Percentiles rank a stretch among this genome's conserved stretches.
phyloP scores from a whole-genome alignment of 768 basidiomycete species.

The Rhizopogon roseolus region DNA sequence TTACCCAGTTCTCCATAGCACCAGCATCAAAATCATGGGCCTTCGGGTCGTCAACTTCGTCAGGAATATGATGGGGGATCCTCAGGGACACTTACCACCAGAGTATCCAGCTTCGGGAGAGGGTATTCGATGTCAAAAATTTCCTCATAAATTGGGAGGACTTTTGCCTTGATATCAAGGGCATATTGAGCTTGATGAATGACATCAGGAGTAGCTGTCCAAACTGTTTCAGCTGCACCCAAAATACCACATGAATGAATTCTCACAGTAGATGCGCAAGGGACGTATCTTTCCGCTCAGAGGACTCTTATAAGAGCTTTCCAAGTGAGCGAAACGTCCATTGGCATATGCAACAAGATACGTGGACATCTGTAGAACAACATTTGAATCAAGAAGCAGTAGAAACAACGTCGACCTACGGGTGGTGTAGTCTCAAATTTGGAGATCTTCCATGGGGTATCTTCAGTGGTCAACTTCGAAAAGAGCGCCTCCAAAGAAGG shows the following conservation, averaged over 20 bases:
- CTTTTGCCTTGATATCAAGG: slow-evolving; percentile 78
- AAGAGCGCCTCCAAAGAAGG: slow-evolving; percentile 37
- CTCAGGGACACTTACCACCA: slow-evolving; percentile 53
- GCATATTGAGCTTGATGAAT: slow-evolving; percentile 84
- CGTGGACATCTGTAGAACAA: slow-evolving; percentile 57
- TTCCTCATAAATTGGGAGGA: slow-evolving; percentile 87
- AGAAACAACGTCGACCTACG: slow-evolving; percentile 22
- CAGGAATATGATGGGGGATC: neutral
- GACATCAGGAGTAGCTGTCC: slow-evolving; percentile 68
- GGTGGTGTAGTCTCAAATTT: slow-evolving; percentile 77
- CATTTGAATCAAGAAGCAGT: neutral
- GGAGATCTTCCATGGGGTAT: slow-evolving; percentile 71
- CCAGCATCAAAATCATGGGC: slow-evolving; percentile 88
- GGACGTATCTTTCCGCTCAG: slow-evolving; percentile 78
- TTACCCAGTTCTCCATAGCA: slow-evolving; percentile 90
- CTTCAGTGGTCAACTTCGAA: slow-evolving; percentile 32
- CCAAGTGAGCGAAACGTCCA: slow-evolving; percentile 69
- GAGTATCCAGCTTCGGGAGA: slow-evolving; percentile 90
- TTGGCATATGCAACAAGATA: slow-evolving; percentile 90
- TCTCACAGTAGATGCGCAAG: slow-evolving; percentile 75
- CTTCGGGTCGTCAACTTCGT: slow-evolving; percentile 21
- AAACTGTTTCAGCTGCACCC: slow-evolving; percentile 3
- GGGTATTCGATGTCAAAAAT: slow-evolving; percentile 92
- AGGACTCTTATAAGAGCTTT: slow-evolving; percentile 73
- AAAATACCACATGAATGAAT: neutral